phyloP scores from a whole-genome alignment of 106 monocot genomes.

The Dendrobium officinale region DNA sequence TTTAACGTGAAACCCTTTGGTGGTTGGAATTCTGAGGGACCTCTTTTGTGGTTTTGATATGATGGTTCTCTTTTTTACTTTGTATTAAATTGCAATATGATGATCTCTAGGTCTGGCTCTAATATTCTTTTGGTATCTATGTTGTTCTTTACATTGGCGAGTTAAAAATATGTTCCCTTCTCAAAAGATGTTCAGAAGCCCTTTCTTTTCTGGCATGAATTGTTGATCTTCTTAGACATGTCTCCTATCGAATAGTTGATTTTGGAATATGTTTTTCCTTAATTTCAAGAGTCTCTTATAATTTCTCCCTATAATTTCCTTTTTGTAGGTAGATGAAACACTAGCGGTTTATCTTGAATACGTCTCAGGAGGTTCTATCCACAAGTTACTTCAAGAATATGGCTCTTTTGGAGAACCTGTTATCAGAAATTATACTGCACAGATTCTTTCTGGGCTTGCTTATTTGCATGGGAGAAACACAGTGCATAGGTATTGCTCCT shows the following conservation, averaged over 20 bases:
- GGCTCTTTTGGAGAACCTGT: slow-evolving; percentile 79
- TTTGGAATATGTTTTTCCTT: not conserved
- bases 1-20: too few relatives aligned
- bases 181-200: too few relatives aligned
- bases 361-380: slow-evolving; percentile 87
- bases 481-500: slow-evolving; percentile 64
- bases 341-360: slow-evolving; percentile 80
- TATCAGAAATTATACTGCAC: slow-evolving; percentile 58
- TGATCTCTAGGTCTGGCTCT: too few relatives aligned
- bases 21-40: too few relatives aligned
- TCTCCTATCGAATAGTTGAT: not conserved
- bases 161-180: too few relatives aligned
- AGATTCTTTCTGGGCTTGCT: slow-evolving; percentile 89
- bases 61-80: too few relatives aligned
- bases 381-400: slow-evolving; percentile 81
- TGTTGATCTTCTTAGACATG: not conserved
- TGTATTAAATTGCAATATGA: too few relatives aligned
- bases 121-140: too few relatives aligned
- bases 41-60: too few relatives aligned
- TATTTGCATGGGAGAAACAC: slow-evolving; percentile 79
- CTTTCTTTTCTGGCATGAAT: not conserved
- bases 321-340: slow-evolving; percentile 58
- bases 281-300: not conserved
- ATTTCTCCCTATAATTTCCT: slow-evolving; percentile 7
- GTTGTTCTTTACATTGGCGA: too few relatives aligned